Evolutionary conservation across 768 basidiomycete species (phyloP).

Genomic region (Pisolithus tinctorius): DNA sequence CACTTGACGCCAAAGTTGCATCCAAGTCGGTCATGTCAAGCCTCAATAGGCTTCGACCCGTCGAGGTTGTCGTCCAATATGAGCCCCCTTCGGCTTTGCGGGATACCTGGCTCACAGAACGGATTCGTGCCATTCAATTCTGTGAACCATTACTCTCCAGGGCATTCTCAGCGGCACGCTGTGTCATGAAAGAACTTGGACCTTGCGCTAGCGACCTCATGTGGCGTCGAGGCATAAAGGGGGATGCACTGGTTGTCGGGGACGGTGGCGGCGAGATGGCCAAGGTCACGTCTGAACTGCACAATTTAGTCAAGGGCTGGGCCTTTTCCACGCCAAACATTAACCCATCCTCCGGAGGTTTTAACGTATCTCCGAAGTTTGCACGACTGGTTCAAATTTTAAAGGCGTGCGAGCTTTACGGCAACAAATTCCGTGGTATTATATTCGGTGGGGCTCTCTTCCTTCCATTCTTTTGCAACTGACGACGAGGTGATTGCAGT

Average conservation of each 20-base stretch:
- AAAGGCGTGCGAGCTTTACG: slow-evolving; percentile 44
- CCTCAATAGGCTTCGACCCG: slow-evolving; percentile 33
- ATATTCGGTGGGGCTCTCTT: slow-evolving; percentile 43
- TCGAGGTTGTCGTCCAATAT: slow-evolving; percentile 51
- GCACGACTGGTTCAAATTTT: slow-evolving; percentile 53
- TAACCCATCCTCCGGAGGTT: slow-evolving; percentile 46
- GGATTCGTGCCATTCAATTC: slow-evolving; percentile 41
- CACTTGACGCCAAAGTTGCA: slow-evolving; percentile 34
- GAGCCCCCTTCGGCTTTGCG: slow-evolving; percentile 29
- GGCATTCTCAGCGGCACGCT: slow-evolving; percentile 42
- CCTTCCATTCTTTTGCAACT: slow-evolving; percentile 2
- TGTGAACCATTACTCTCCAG: slow-evolving; percentile 31
- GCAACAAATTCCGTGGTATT: slow-evolving; percentile 58
- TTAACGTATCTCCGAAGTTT: slow-evolving; percentile 69
- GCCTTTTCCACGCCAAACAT: slow-evolving; percentile 58
- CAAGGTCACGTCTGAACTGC: slow-evolving; percentile 21
- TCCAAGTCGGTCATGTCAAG: slow-evolving; percentile 21
- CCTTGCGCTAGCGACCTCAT: slow-evolving; percentile 62
- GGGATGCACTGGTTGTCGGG: slow-evolving; percentile 24
- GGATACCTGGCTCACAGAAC: slow-evolving; percentile 39
- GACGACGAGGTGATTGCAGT: slow-evolving; percentile 33
- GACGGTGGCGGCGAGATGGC: slow-evolving; percentile 28
- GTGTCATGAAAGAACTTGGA: slow-evolving; percentile 50
- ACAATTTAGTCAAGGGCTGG: slow-evolving; percentile 50
- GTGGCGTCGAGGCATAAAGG: slow-evolving; percentile 52